Evolutionary conservation across 1,139 yeast genomes (phyloP).

Genomic region (Hansenula sp.): DNA sequence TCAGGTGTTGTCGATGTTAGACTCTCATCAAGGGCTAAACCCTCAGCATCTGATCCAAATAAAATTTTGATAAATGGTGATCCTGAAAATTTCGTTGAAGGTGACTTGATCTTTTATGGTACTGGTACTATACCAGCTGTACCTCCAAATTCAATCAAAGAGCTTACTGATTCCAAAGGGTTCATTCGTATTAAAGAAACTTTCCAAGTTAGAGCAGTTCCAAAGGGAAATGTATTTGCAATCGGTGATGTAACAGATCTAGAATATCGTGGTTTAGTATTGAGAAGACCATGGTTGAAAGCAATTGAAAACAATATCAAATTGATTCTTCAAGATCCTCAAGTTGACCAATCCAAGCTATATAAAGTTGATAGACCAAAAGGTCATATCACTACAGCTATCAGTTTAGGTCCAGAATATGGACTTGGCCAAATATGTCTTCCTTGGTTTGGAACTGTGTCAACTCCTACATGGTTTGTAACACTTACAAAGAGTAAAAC

Average conservation of each 20-base stretch:
- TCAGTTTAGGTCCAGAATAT: constrained; percentile 8
- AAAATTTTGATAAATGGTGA: neutral
- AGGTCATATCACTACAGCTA: neutral
- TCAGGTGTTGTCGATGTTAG: constrained; percentile 9
- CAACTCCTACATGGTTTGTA: neutral
- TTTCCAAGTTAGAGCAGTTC: constrained; percentile 16
- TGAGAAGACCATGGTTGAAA: constrained; percentile 9
- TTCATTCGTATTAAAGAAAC: constrained; percentile 19
- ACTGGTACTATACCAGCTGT: constrained; percentile 22
- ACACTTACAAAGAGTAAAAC: neutral
- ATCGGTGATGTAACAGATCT: constrained; percentile 25
- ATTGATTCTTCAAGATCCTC: neutral
- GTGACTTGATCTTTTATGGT: constrained; percentile 14
- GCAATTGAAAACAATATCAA: constrained; percentile 10
- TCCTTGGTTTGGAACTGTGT: neutral
- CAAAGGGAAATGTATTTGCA: constrained; percentile 20
- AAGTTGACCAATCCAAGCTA: neutral
- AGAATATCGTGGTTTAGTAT: constrained; percentile 14
- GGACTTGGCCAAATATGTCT: constrained; percentile 1
- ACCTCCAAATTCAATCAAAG: constrained; percentile 16
- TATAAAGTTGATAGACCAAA: neutral
- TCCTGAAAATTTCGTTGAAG: constrained; percentile 9
- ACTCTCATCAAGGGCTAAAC: constrained; percentile 9
- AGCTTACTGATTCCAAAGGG: constrained; percentile 16
- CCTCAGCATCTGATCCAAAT: constrained; percentile 1